Conservation (phyloP, 768 basidiomycete species). For the Piloderma croceum region DNA sequence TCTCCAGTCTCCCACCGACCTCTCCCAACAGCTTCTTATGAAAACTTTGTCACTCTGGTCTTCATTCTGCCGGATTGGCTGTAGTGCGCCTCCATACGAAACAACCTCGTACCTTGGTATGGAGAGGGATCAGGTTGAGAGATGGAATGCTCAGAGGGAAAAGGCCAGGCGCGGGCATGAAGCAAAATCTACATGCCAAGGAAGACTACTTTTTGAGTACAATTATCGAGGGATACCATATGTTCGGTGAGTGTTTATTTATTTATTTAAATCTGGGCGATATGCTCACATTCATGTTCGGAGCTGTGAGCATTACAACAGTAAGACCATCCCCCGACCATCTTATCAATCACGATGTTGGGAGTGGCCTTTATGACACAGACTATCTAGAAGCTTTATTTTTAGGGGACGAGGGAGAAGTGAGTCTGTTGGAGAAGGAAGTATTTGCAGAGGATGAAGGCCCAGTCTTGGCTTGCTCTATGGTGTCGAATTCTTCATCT, state of each 20-base stretch:
- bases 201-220: no score
- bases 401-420: neutral
- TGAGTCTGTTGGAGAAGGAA: neutral
- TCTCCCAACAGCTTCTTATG: slow-evolving; percentile 1
- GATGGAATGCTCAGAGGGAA: no score
- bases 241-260: no score
- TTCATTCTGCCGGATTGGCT: slow-evolving; percentile 3
- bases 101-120: no score
- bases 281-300: no score
- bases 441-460: no score
- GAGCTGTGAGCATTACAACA: no score
- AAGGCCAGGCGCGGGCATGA: no score
- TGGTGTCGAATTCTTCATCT: slow-evolving; percentile 13
- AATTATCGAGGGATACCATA: no score
- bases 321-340: slow-evolving; percentile 1
- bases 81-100: slow-evolving; percentile 1
- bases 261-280: no score
- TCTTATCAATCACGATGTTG: neutral
- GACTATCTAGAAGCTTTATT: slow-evolving; percentile 4
- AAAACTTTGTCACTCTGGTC: slow-evolving; percentile 2
- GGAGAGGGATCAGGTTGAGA: no score
- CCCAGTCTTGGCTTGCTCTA: slow-evolving; percentile 11
- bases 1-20: neutral
- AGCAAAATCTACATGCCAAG: no score
- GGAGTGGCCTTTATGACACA: neutral